Evolutionary conservation across 495 filamentous ascomycete genomes (phyloP), one percentile per base, ranked within the genome.

Genomic region (Sordaria brevicollis): DNA sequence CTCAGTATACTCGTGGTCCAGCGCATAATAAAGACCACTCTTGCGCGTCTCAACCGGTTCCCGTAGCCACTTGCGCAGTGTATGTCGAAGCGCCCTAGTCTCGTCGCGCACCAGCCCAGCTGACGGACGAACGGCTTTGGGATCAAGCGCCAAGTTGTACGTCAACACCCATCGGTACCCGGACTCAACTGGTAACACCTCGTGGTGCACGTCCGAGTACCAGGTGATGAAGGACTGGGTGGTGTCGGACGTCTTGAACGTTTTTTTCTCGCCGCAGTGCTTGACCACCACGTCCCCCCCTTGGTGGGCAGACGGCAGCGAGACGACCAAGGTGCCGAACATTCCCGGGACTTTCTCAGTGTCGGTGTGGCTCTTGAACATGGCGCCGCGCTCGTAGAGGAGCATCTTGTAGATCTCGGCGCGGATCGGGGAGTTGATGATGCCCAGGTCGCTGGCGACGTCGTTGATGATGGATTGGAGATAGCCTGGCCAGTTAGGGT

Each of bases 141-240:
- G n/a, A n/a, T n/a, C n/a, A n/a, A n/a, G n/a, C n/a, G 82, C 79
- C 21, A 89, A 79, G 70, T 88, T 89, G 75, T 86, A 89, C 0
- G 83, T 84, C 19, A 89, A 72, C 21, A 87, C 85, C 65, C 83
- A 78, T 8, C 85, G 83, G 70, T 81, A 80, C 7, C 86, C 86
- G 11, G 80, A 80, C 8, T 68, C 80, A 11, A 89, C 82, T 3
- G 82, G 82, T 37, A 80, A 76, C 35, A 88, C 80, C 70, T 86
- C 83, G 70, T 89, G 86, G 4, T 74, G 76, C 15, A 88, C 85
- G 72, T 89, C 85, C 1, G 85, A 80, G 75, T 84, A 86, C 81
- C 85, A 88, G 57, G 82, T 83, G 0, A 81, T 65, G 67, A 79
- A 83, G 13, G 80, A 82, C 33, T 75, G 76, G 43, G 75, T 76